phyloP scores from a whole-genome alignment of 352 stramenopile species.

The Phytophthora syringae region DNA sequence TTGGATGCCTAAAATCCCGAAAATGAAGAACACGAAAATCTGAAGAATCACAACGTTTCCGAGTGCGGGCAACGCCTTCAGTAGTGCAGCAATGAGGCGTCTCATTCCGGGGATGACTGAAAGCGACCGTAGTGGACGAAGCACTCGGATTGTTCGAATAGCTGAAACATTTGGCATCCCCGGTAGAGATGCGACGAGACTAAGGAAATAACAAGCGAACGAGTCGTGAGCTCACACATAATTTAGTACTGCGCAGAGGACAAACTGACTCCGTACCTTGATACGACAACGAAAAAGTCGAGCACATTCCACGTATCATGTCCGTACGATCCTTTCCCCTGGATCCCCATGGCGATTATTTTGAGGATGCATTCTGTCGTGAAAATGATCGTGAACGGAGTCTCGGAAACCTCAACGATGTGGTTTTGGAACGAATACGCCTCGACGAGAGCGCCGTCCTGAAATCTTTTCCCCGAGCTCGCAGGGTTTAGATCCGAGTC shows the following conservation, averaged over 20 bases:
- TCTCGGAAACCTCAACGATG: conserved; percentile 75
- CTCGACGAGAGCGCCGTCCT: conserved; percentile 43
- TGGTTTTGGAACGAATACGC: conserved; percentile 60
- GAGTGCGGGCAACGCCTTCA: conserved; percentile 88
- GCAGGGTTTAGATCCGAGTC: conserved; percentile 66
- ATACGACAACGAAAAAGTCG: conserved; percentile 93
- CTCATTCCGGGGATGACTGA: conserved; percentile 86
- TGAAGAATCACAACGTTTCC: conserved; percentile 90
- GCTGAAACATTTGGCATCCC: conserved; percentile 78
- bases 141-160: conserved; percentile 89
- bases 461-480: conserved; percentile 50
- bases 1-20: conserved; percentile 91
- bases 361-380: conserved; percentile 90
- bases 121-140: conserved; percentile 90
- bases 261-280: conserved; percentile 50
- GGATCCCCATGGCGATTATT: conserved; percentile 88
- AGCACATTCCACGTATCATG: conserved; percentile 92
- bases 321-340: conserved; percentile 73
- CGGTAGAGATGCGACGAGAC: conserved; percentile 61
- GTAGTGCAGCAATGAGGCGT: conserved; percentile 79
- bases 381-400: conserved; percentile 91
- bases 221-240: neutral
- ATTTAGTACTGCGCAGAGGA: neutral
- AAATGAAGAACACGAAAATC: conserved; percentile 93
- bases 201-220: conserved; percentile 21